Conservation (phyloP, 257 asterid species). For the Echium plantagineum region DNA sequence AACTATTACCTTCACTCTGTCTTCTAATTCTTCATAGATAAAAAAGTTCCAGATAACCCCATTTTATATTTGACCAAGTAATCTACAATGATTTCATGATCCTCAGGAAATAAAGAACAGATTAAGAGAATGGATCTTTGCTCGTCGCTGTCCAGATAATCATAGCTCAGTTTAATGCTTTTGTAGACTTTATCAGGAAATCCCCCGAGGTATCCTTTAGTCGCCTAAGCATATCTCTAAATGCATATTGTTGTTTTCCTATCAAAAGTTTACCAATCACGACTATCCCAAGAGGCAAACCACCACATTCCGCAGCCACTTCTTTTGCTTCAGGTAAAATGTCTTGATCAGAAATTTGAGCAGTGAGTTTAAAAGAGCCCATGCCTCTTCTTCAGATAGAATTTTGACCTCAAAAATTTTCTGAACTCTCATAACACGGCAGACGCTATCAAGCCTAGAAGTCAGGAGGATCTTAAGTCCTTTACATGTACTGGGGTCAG, state of each 20-base stretch:
- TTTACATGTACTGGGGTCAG: neutral
- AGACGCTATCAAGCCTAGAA: neutral
- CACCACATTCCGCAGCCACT: neutral
- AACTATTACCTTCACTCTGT: neutral
- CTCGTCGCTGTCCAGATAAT: slow-evolving; percentile 5
- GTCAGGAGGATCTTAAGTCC: slow-evolving; percentile 1
- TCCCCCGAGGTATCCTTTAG: neutral
- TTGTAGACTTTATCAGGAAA: slow-evolving; percentile 5
- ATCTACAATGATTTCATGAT: no score
- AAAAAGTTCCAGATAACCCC: neutral
- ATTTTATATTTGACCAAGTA: neutral
- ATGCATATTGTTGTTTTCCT: no score
- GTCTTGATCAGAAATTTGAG: neutral
- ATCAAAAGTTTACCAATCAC: no score
- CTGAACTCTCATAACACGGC: neutral
- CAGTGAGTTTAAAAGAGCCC: slow-evolving; percentile 2
- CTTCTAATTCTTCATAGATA: neutral
- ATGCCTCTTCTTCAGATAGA: slow-evolving; percentile 1
- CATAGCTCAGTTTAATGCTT: slow-evolving; percentile 11
- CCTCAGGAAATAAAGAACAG: no score
- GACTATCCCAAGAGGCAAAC: no score
- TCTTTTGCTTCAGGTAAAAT: neutral
- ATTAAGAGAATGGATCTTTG: no score
- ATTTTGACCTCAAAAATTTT: neutral
- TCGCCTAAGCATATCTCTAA: neutral